Base-by-base conservation (phyloP, 2,329 filamentous ascomycete genomes). In the Gaeumannomyces tritici region DNA sequence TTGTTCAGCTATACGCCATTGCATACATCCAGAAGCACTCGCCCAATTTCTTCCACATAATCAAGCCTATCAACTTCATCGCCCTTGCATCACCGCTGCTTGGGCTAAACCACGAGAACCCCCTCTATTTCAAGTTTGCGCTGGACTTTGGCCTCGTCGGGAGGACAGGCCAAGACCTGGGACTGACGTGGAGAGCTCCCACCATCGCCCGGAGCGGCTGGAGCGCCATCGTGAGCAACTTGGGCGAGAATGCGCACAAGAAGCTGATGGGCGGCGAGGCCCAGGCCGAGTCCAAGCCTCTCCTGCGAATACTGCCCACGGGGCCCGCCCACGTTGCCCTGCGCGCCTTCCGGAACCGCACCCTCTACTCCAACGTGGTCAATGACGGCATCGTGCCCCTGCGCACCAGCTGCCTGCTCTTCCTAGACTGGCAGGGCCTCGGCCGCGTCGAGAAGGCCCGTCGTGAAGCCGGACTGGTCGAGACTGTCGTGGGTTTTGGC, bases 21-120 rank as follows among this genome's bases (percentile, higher is more conserved):
- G 93, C 93, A 11, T 98, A 98, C 72, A 96, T 98, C 57, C 90
- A 97, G 69, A 97, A 97, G 72, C 92, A 98, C 73, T 96, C 91
- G 0, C 93, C 93, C 1, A 79, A 88, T 12, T 98, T 98, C 73
- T 98, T 98, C 69, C 83, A 93, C 60, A 78, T 86, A 6, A 96
- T 97, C 69, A 84, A 86, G 66, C 93, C 93, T 0, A 80, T 96
- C 72, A 97, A 97, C 72, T 98, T 98, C 70, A 89, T 98, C 66
- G 83, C 89, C 31, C 78, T 98, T 67, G 93, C 93, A 21, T 89
- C 93, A 0, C 93, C 93, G 0, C 91, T 97, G 67, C 77, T 98
- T 1, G 93, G 93, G 0, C 78, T 98, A 51, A 98, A 93, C 74
- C 97, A 99, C 72, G 95, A 99, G 72, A 99, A 99, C 69, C 95